phyloP scores from a whole-genome alignment of 2,329 filamentous ascomycete species.

The Diaporthe nobilis region DNA sequence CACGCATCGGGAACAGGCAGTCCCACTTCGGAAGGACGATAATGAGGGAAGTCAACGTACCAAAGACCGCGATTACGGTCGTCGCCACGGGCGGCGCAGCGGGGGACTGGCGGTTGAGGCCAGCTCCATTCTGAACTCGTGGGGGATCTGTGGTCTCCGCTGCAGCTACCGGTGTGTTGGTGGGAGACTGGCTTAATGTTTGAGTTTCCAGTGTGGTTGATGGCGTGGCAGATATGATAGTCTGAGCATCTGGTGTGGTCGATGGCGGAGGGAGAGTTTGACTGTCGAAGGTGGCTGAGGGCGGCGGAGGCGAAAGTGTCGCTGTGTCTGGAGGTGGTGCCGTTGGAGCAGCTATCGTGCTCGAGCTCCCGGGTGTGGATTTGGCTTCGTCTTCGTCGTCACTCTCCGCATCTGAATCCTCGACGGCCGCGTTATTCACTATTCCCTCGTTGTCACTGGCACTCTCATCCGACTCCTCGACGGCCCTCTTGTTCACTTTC shows the following conservation, averaged over 20 bases:
- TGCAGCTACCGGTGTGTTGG: conserved; percentile 14
- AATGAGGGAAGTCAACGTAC: not conserved
- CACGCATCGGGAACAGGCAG: not conserved
- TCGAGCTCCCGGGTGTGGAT: conserved; percentile 5
- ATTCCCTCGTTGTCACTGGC: not conserved
- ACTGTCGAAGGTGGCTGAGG: not conserved
- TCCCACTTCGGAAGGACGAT: not conserved
- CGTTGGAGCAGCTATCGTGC: conserved; percentile 10
- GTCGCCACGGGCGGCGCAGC: not conserved
- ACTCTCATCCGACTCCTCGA: conserved; percentile 12
- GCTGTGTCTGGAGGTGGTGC: not conserved
- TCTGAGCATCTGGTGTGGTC: not conserved
- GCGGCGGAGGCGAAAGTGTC: not conserved
- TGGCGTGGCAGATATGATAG: not conserved
- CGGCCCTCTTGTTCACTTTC: not conserved
- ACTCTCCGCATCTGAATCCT: conserved; percentile 14
- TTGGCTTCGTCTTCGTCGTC: conserved; percentile 22
- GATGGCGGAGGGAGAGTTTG: not conserved
- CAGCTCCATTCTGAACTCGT: conserved; percentile 5
- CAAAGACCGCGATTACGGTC: not conserved
- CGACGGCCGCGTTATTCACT: conserved; percentile 4
- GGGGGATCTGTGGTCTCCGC: conserved; percentile 9
- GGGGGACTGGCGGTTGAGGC: not conserved
- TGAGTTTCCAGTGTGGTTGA: conserved; percentile 14
- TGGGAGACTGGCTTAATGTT: conserved; percentile 1